A percentile compares a stretch with the other conserved stretches of the same genome.
Conservation (phyloP, 805 yeast genomes). For the Sugiyamaella marilandica region DNA sequence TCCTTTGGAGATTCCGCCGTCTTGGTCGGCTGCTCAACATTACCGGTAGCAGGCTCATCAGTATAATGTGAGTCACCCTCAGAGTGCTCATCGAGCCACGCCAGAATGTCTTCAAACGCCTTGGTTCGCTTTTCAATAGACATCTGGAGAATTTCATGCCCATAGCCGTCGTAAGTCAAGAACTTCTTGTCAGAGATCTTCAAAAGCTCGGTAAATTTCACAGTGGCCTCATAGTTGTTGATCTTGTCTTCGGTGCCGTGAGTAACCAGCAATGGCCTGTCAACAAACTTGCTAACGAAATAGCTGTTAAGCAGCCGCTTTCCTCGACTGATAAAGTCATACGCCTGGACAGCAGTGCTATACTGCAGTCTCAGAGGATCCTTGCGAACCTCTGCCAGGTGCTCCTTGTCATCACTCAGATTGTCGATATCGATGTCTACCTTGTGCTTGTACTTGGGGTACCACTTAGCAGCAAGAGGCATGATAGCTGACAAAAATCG, state of each 20-base stretch:
- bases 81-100: slow-evolving; percentile 21
- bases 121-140: slow-evolving; percentile 11
- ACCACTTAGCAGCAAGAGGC: slow-evolving; percentile 25
- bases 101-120: slow-evolving; percentile 16
- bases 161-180: slow-evolving; percentile 19
- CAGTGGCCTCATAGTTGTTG: slow-evolving; percentile 15
- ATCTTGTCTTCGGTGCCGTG: slow-evolving; percentile 31
- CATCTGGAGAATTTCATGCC: slow-evolving; percentile 22
- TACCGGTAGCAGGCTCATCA: not conserved
- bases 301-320: slow-evolving; percentile 27
- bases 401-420: slow-evolving; percentile 28
- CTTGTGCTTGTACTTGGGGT: slow-evolving; percentile 26
- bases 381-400: slow-evolving; percentile 18
- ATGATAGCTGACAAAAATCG: slow-evolving; percentile 24
- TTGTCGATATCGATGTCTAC: slow-evolving; percentile 24
- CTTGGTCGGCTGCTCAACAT: not conserved
- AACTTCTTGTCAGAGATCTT: slow-evolving; percentile 22
- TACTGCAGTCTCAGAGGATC: slow-evolving; percentile 29
- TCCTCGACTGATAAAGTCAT: slow-evolving; percentile 35
- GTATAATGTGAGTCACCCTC: slow-evolving; percentile 7
- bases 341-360: slow-evolving; percentile 30
- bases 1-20: not conserved
- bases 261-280: slow-evolving; percentile 32
- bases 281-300: slow-evolving; percentile 27
- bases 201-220: slow-evolving; percentile 21